phyloP scores from a whole-genome alignment of 148 eudicot species.

The Rhododendron griersonianum region DNA sequence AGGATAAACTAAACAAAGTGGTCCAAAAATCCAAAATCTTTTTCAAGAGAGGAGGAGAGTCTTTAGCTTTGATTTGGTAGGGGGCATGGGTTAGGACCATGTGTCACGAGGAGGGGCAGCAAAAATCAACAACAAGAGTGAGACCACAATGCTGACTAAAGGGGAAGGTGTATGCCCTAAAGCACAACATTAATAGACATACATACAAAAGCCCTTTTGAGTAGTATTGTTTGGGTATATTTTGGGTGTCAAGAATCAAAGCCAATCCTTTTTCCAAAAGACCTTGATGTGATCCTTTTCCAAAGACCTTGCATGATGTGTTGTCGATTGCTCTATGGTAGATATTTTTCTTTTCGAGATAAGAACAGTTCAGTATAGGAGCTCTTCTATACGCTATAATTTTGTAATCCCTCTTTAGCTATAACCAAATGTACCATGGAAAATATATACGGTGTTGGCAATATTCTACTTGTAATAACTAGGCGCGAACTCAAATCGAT shows the following conservation, averaged over 20 bases:
- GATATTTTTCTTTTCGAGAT: neutral
- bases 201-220: neutral
- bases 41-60: neutral
- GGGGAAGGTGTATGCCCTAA: neutral
- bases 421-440: no score
- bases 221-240: neutral
- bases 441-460: no score
- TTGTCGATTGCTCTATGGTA: neutral
- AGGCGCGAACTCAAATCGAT: no score
- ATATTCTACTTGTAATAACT: no score
- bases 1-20: neutral
- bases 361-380: neutral
- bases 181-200: neutral
- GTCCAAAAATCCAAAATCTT: conserved; percentile 7
- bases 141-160: conserved; percentile 6
- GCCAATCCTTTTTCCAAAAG: neutral
- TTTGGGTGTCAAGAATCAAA: neutral
- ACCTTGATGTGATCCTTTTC: neutral
- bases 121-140: neutral
- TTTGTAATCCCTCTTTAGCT: no score
- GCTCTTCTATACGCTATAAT: no score
- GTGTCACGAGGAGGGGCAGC: neutral
- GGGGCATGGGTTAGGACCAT: conserved; percentile 3
- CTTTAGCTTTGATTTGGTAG: neutral
- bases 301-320: neutral